A percentile compares a stretch with the other conserved stretches of the same genome.
phyloP scores from a whole-genome alignment of 2,329 filamentous ascomycete species.

The Neofusicoccum cordaticola region DNA sequence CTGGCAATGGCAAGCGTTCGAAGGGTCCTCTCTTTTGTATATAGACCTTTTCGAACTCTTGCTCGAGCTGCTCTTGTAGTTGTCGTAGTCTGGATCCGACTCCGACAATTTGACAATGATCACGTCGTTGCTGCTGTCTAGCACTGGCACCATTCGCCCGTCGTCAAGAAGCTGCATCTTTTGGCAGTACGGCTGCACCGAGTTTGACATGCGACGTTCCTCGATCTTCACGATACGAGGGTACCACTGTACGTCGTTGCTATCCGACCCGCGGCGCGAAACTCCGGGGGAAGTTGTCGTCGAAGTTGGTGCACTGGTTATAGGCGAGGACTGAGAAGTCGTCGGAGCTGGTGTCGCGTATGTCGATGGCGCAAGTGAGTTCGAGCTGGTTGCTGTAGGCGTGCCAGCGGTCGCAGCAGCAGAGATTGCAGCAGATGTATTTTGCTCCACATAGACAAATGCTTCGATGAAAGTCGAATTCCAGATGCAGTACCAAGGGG shows the following conservation, averaged over 20 bases:
- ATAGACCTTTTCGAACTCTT: neutral
- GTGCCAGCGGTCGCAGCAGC: constrained; percentile 20
- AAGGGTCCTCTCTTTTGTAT: neutral
- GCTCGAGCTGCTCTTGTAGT: neutral
- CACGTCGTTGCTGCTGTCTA: neutral
- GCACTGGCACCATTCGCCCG: constrained; percentile 36
- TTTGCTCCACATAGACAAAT: constrained; percentile 62
- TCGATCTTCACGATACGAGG: constrained; percentile 65
- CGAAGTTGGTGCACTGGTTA: constrained; percentile 20
- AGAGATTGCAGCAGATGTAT: constrained; percentile 40
- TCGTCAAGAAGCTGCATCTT: constrained; percentile 60
- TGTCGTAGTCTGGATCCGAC: constrained; percentile 1
- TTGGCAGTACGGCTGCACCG: constrained; percentile 59
- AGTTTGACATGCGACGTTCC: constrained; percentile 54
- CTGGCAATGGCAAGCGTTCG: constrained; percentile 16
- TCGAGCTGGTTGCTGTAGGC: constrained; percentile 22
- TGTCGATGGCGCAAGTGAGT: constrained; percentile 14
- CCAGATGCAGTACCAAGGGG: constrained; percentile 69
- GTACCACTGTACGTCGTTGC: constrained; percentile 32
- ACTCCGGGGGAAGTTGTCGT: neutral
- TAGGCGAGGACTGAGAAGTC: constrained; percentile 16
- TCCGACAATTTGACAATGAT: constrained; percentile 9
- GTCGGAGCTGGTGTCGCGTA: neutral
- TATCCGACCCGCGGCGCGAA: constrained; percentile 6
- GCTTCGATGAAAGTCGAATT: constrained; percentile 65